phyloP scores from a whole-genome alignment of 2,329 filamentous ascomycete genomes.

The Sporothrix variecibatus region DNA sequence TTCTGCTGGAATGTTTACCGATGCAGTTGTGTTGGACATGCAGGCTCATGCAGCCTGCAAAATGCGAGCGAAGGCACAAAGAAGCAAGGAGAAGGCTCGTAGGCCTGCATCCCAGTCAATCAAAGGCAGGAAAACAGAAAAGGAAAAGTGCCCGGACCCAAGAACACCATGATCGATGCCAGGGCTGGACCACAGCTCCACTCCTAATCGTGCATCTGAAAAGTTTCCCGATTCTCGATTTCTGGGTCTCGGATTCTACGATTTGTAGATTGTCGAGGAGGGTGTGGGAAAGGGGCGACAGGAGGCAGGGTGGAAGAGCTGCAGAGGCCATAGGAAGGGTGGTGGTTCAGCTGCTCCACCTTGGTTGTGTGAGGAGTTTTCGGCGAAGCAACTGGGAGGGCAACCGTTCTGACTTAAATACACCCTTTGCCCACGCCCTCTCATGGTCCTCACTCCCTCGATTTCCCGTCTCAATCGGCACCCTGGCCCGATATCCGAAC shows the following conservation, averaged over 20 bases:
- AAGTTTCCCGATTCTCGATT: neutral
- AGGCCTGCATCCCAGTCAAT: too few relatives aligned
- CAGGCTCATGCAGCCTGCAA: neutral
- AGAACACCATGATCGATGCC: neutral
- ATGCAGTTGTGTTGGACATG: neutral
- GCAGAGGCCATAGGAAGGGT: too few relatives aligned
- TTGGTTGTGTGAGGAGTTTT: neutral
- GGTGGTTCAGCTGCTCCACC: conserved; percentile 2
- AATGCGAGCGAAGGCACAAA: neutral
- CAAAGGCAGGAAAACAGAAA: neutral
- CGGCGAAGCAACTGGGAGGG: neutral
- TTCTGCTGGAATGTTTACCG: neutral
- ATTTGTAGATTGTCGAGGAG: neutral
- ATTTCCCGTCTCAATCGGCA: neutral
- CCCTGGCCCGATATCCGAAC: neutral
- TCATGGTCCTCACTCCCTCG: neutral
- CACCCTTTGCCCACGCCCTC: neutral
- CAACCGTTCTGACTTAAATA: neutral
- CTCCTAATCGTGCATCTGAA: neutral
- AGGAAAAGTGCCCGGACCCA: neutral
- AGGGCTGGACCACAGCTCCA: neutral
- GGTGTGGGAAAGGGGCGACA: neutral
- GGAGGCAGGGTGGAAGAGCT: neutral
- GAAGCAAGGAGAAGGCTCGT: too few relatives aligned
- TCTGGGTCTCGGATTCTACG: neutral